phyloP scores from a whole-genome alignment of 768 basidiomycete species.

The Boletellus sp. region DNA sequence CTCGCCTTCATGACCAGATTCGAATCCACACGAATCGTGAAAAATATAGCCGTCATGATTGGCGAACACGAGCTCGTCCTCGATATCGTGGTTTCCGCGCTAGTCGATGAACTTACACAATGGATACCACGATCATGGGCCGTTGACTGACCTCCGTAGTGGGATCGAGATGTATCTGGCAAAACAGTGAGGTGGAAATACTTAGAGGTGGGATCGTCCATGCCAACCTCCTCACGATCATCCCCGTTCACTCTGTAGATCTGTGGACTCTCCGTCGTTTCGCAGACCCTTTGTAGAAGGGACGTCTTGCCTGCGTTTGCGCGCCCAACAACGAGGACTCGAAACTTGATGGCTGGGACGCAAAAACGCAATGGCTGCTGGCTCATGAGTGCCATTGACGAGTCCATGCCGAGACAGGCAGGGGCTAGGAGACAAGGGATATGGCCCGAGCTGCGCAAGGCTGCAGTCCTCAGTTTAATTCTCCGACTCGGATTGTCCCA shows the following conservation, averaged over 20 bases:
- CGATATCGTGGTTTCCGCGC: not conserved
- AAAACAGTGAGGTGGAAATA: not conserved
- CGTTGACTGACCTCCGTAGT: not conserved
- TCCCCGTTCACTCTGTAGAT: not conserved
- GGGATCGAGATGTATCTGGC: not conserved
- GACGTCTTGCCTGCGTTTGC: not conserved
- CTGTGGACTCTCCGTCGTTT: not conserved
- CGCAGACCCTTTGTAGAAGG: not conserved
- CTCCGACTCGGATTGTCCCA: too few relatives aligned
- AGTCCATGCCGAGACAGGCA: not conserved
- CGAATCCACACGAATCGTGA: not conserved
- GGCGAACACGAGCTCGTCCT: not conserved
- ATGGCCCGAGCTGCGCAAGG: too few relatives aligned
- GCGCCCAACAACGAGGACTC: not conserved
- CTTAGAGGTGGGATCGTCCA: not conserved
- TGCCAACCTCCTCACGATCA: not conserved
- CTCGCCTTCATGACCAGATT: not conserved
- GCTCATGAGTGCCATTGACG: not conserved
- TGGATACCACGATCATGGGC: not conserved
- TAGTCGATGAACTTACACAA: not conserved
- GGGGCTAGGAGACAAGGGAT: not conserved
- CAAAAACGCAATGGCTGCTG: not conserved
- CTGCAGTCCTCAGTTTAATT: too few relatives aligned
- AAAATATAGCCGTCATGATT: not conserved
- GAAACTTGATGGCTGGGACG: not conserved